A percentile compares a stretch with the other conserved stretches of the same genome.
Conservation (phyloP, 306 rosid species). For the Geum urbanum region DNA sequence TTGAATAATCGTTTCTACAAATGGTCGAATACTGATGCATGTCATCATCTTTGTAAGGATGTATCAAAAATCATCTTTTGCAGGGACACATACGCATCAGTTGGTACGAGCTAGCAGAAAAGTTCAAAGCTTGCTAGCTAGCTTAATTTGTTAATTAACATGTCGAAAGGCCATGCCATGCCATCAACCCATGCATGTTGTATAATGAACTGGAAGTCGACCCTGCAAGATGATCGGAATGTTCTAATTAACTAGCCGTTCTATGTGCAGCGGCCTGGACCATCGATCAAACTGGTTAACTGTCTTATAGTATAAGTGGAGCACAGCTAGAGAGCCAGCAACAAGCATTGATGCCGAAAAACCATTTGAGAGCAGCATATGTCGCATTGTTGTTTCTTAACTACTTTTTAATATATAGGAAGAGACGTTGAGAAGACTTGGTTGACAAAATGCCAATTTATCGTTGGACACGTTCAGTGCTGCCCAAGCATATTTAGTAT, state of each 20-base stretch:
- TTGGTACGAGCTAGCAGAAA: constrained; percentile 4
- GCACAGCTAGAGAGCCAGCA: neutral
- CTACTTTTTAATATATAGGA: neutral
- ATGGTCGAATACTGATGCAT: no score
- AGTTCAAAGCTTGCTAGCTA: neutral
- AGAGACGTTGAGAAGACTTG: neutral
- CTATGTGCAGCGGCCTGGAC: neutral
- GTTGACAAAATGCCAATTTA: constrained; percentile 1
- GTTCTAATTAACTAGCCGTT: neutral
- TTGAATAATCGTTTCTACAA: no score
- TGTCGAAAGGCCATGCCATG: no score
- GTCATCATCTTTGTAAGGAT: no score
- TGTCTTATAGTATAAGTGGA: neutral
- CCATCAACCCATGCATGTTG: neutral
- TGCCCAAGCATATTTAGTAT: neutral
- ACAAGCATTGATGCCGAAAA: neutral
- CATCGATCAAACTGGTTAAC: neutral
- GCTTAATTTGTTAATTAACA: no score
- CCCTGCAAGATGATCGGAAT: neutral
- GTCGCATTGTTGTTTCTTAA: neutral
- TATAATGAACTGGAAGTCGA: neutral
- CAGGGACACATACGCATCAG: neutral
- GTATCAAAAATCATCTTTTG: neutral
- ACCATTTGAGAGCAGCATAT: neutral
- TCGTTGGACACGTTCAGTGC: neutral